Conservation (phyloP, 1,139 yeast genomes). For the Kurtzmaniella quercitrusa region DNA sequence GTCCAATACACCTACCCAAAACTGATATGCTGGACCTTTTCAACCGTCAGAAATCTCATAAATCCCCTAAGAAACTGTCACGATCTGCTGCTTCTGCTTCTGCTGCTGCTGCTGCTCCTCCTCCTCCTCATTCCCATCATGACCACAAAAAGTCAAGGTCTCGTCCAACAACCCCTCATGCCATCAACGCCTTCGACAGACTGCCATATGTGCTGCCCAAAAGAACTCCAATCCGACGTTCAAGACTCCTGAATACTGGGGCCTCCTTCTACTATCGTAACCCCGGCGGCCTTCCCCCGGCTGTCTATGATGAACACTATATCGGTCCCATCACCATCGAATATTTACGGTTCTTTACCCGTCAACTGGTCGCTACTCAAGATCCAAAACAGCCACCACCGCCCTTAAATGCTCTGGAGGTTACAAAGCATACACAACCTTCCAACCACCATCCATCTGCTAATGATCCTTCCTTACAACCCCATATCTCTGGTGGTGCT, state of each 20-base stretch:
- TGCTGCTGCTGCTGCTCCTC: no score
- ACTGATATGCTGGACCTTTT: constrained; percentile 5
- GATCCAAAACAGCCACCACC: constrained; percentile 12
- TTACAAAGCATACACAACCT: no score
- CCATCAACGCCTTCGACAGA: constrained; percentile 5
- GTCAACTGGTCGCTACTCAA: constrained; percentile 23
- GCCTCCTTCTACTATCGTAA: background rate
- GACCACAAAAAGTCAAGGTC: constrained; percentile 4
- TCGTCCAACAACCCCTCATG: constrained; percentile 6
- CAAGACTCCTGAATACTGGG: constrained; percentile 11
- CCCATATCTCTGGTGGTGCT: background rate
- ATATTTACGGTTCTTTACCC: constrained; percentile 33
- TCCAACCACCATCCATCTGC: no score
- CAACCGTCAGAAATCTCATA: background rate
- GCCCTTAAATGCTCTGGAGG: no score
- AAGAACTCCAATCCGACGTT: constrained; percentile 8
- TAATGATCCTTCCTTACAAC: no score
- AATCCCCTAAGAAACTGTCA: background rate
- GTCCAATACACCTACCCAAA: constrained; percentile 5
- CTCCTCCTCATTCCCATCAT: no score
- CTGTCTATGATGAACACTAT: constrained; percentile 27
- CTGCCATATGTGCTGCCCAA: constrained; percentile 7
- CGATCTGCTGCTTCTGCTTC: no score
- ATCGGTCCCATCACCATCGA: constrained; percentile 39
- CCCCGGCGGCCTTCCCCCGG: constrained; percentile 5